Evolutionary conservation across 495 filamentous ascomycete genomes (phyloP).

Genomic region (Astrocystis sublimbata): DNA sequence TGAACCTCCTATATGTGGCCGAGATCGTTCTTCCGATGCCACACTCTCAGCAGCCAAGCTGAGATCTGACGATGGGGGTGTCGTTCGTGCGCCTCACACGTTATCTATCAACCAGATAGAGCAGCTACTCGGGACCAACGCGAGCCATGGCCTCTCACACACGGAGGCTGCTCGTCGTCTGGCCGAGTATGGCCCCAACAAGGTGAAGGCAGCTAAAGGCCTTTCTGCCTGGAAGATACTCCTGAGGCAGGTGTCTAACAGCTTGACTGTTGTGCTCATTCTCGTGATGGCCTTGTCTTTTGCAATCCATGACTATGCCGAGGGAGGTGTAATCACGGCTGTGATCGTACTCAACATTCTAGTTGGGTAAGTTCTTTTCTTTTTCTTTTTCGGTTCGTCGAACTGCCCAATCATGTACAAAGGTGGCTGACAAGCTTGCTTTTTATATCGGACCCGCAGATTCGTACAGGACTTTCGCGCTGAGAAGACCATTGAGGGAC

Average conservation of each 20-base stretch:
- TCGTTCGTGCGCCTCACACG: constrained; percentile 25
- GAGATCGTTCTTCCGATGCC: constrained; percentile 31
- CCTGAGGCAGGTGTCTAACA: constrained; percentile 58
- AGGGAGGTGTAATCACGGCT: constrained; percentile 72
- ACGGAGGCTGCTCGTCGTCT: constrained; percentile 47
- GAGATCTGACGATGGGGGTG: constrained; percentile 6
- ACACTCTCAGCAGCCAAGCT: constrained; percentile 17
- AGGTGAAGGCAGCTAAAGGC: constrained; percentile 51
- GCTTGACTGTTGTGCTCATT: constrained; percentile 62
- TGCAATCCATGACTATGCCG: constrained; percentile 71
- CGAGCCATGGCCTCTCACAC: constrained; percentile 42
- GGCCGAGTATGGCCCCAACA: constrained; percentile 51
- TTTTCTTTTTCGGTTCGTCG: background rate
- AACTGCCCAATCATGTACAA: background rate
- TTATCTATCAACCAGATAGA: constrained; percentile 27
- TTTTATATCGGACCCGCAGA: constrained; percentile 23
- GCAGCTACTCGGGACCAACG: constrained; percentile 23
- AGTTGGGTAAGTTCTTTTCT: constrained; percentile 55
- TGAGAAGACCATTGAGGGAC: constrained; percentile 71
- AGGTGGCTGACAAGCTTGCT: background rate
- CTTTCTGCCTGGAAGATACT: constrained; percentile 57
- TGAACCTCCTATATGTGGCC: constrained; percentile 53
- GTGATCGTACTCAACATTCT: constrained; percentile 73
- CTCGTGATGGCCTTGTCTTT: constrained; percentile 74
- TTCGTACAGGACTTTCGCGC: constrained; percentile 74